These are phyloP conservation scores for Echinochloa phyllopogon DNA, from an alignment of 176 grass and related monocot genomes.

Conservation along the genomic window DNA sequence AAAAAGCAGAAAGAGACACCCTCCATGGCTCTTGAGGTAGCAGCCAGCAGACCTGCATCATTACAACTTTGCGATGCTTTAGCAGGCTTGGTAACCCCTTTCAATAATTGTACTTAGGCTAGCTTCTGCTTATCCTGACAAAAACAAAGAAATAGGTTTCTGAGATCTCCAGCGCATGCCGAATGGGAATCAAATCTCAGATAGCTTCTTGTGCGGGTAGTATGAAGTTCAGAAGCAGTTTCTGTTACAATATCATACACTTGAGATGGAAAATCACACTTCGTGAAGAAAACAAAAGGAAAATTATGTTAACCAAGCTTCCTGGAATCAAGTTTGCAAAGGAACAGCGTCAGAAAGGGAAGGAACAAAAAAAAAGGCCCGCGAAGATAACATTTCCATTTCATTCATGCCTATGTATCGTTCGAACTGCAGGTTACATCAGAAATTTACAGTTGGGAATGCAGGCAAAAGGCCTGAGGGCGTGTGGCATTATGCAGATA, in stretches of 20 bases:
- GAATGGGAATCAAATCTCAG: not conserved
- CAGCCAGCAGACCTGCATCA: conserved; percentile 37
- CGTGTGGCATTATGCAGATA: not conserved
- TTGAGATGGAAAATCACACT: not conserved
- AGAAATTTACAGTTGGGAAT: conserved; percentile 52
- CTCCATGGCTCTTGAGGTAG: not conserved
- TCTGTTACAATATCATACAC: not conserved
- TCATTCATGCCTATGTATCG: conserved; percentile 24
- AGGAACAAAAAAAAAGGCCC: not conserved
- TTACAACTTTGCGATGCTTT: conserved; percentile 40
- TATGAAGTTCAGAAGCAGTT: not conserved
- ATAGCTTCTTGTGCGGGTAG: not conserved
- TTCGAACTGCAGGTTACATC: conserved; percentile 14
- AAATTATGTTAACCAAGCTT: not conserved
- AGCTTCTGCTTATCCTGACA: not conserved
- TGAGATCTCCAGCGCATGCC: conserved; percentile 6
- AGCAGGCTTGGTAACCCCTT: conserved; percentile 2
- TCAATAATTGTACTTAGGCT: conserved; percentile 35
- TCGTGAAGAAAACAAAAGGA: not conserved
- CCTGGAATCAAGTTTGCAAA: not conserved
- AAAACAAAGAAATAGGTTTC: not conserved
- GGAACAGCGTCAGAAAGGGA: not conserved
- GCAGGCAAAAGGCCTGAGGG: conserved; percentile 19
- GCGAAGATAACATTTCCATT: not conserved
- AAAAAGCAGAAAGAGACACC: not conserved